These are phyloP conservation scores for Hanseniaspora sp. DNA, from an alignment of 1,139 yeast genomes.

Conservation along the genomic window DNA sequence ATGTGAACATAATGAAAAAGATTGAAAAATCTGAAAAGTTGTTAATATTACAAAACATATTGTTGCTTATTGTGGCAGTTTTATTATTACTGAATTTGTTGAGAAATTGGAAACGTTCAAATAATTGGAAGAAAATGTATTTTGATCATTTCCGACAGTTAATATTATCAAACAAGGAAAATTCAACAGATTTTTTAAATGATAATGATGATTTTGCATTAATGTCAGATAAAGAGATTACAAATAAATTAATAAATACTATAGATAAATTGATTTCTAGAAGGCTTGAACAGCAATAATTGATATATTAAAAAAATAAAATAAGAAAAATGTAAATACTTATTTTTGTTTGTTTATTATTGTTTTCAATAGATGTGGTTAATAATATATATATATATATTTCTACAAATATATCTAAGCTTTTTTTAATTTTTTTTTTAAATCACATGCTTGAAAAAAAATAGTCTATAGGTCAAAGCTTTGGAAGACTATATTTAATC, in stretches of 20 bases:
- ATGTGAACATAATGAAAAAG: not conserved
- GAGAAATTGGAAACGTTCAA: not conserved
- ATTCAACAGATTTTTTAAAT: not conserved
- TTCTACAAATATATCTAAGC: not conserved
- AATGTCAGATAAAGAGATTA: slow-evolving; percentile 1
- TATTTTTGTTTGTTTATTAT: too few species aligned
- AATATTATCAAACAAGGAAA: not conserved
- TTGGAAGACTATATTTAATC: slow-evolving; percentile 10
- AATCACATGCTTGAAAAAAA: not conserved
- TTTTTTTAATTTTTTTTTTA: not conserved
- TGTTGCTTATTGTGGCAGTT: not conserved
- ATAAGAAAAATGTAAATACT: not conserved
- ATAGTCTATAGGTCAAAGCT: not conserved
- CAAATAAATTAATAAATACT: slow-evolving; percentile 9
- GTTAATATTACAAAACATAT: slow-evolving; percentile 2
- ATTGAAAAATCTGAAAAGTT: not conserved
- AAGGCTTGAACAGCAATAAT: not conserved
- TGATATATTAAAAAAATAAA: not conserved
- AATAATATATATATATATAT: too few species aligned
- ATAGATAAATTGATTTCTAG: slow-evolving; percentile 13
- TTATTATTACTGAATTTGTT: not conserved
- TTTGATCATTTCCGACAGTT: not conserved
- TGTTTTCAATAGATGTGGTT: too few species aligned
- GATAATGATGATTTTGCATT: not conserved
- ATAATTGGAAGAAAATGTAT: not conserved